Percentiles rank a stretch among this genome's conserved stretches.
phyloP scores from a whole-genome alignment of 371 early-diverging fungal genomes.

The Dinochytrium kinnereticum region DNA sequence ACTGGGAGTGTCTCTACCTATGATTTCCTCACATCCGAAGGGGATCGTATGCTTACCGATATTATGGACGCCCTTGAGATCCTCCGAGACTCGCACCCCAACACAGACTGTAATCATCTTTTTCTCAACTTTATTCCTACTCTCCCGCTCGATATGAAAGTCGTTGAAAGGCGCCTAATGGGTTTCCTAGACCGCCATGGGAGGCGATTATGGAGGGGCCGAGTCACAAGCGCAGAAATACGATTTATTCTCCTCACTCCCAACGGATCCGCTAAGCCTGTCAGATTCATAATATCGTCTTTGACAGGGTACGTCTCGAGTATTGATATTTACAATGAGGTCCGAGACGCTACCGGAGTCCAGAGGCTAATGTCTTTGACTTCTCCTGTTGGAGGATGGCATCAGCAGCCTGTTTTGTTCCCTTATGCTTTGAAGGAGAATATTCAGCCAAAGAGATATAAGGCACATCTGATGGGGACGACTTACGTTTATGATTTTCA shows the following conservation, averaged over 20 bases:
- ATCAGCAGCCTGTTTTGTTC: conserved; percentile 79
- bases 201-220: conserved; percentile 91
- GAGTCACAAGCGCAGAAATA: conserved; percentile 94
- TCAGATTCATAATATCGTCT: conserved; percentile 91
- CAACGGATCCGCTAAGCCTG: conserved; percentile 52
- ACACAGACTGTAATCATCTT: conserved; percentile 97
- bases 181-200: conserved; percentile 94
- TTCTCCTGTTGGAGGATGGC: conserved; percentile 77
- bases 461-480: conserved; percentile 97
- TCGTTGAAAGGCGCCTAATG: conserved; percentile 83
- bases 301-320: conserved; percentile 90
- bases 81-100: conserved; percentile 83
- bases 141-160: conserved; percentile 86
- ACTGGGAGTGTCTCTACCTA: conserved; percentile 60
- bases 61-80: conserved; percentile 95
- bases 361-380: conserved; percentile 69
- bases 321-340: conserved; percentile 91
- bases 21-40: conserved; percentile 93
- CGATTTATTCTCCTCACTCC: conserved; percentile 69
- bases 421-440: conserved; percentile 93
- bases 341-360: conserved; percentile 51
- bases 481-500: conserved; percentile 98
- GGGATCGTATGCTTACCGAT: conserved; percentile 88
- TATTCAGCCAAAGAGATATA: conserved; percentile 96
- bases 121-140: conserved; percentile 97